These are phyloP conservation scores for Rhizophagus clarus DNA, from an alignment of 192 early-diverging fungal species.

Conservation along the genomic window DNA sequence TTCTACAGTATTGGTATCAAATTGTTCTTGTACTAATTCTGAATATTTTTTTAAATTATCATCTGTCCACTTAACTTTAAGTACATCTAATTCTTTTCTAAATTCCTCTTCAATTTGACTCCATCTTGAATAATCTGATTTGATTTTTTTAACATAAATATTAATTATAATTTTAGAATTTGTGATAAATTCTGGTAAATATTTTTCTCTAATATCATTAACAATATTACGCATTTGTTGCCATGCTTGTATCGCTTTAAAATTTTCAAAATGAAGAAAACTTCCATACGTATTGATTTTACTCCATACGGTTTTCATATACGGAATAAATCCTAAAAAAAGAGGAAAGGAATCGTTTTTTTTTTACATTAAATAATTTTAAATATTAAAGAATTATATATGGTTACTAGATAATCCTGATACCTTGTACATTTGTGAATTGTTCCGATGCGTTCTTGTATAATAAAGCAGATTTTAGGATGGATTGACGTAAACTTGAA, in stretches of 20 bases:
- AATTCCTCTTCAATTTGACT: not conserved
- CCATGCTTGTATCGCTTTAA: slow-evolving; percentile 9
- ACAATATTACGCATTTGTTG: not conserved
- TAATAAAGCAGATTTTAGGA: not conserved
- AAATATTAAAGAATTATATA: too few relatives aligned
- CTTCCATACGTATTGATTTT: not conserved
- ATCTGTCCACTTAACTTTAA: not conserved
- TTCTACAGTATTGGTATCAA: not conserved
- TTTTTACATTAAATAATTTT: too few relatives aligned
- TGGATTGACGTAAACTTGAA: not conserved
- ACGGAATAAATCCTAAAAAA: not conserved
- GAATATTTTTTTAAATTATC: not conserved
- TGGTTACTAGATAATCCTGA: too few relatives aligned
- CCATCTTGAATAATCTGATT: not conserved
- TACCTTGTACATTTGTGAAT: slow-evolving; percentile 11
- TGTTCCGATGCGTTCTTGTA: not conserved
- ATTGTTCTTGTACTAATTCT: not conserved
- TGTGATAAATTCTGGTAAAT: not conserved
- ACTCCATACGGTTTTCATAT: slow-evolving; percentile 1
- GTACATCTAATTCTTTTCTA: not conserved
- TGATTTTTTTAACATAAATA: not conserved
- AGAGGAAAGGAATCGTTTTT: not conserved
- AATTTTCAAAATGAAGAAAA: slow-evolving; percentile 7
- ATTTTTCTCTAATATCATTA: not conserved
- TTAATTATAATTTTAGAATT: not conserved